Conservation (phyloP, 2,329 filamentous ascomycete genomes). For the Drechslerella dactyloides region DNA sequence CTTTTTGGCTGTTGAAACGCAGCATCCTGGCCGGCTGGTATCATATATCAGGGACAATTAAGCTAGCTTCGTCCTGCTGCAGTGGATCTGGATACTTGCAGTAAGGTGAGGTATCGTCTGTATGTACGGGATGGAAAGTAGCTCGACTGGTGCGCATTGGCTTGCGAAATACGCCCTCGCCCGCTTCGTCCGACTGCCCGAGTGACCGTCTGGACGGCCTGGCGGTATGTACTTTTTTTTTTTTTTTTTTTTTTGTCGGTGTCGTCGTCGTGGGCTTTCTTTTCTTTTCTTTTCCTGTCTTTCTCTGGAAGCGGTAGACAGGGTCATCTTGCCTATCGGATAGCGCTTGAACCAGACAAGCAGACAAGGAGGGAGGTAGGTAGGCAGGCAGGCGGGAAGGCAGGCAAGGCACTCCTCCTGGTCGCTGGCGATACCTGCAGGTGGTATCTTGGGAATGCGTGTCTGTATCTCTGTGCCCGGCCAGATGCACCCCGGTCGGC, state of each 20-base stretch:
- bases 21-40: neutral
- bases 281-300: neutral
- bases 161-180: neutral
- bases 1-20: conserved; percentile 3
- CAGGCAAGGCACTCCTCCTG: conserved; percentile 4
- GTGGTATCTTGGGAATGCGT: neutral
- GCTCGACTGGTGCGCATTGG: neutral
- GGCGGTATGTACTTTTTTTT: neutral
- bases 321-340: conserved; percentile 3
- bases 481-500: too few species aligned
- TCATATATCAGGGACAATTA: neutral
- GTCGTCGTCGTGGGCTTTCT: neutral
- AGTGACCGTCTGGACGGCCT: too few species aligned
- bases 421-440: neutral
- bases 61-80: too few species aligned
- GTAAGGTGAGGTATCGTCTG: too few species aligned
- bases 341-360: neutral
- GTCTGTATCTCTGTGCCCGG: too few species aligned
- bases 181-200: too few species aligned
- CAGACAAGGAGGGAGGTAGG: neutral
- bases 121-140: too few species aligned
- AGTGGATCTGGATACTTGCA: neutral
- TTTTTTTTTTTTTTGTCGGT: neutral
- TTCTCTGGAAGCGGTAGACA: neutral
- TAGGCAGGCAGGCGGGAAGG: neutral